These are phyloP conservation scores for Fonsecaea nubica DNA, from an alignment of 2,329 filamentous ascomycete species.

Conservation along the genomic window DNA sequence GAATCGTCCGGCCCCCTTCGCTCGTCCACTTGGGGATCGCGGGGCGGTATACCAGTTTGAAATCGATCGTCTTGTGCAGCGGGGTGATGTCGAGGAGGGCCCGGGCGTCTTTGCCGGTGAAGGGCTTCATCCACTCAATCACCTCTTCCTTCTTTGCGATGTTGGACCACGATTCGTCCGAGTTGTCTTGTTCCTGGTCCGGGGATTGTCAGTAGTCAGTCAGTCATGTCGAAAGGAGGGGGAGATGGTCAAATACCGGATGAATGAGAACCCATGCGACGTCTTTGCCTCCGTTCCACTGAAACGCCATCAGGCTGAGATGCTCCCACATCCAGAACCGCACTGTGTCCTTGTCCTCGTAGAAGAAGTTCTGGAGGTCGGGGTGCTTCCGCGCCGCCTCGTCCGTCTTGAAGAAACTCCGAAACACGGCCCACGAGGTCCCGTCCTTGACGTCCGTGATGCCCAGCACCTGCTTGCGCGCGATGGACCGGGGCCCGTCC, in stretches of 20 bases:
- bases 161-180: neutral
- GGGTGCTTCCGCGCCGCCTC: neutral
- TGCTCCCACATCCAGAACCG: neutral
- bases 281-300: neutral
- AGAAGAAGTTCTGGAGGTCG: neutral
- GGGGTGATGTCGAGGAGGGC: too few species aligned
- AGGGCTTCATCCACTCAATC: too few species aligned
- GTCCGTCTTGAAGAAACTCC: neutral
- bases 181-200: too few species aligned
- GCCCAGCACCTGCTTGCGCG: neutral
- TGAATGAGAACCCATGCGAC: constrained; percentile 1
- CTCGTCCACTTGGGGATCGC: neutral
- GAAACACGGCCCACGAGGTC: neutral
- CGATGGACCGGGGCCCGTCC: neutral
- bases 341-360: neutral
- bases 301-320: neutral
- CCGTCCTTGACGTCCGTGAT: neutral
- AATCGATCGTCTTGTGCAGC: too few species aligned
- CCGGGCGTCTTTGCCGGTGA: too few species aligned
- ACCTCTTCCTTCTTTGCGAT: too few species aligned
- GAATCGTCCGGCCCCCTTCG: neutral
- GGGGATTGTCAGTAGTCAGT: too few species aligned
- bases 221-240: too few species aligned
- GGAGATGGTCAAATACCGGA: too few species aligned
- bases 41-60: neutral